Base-by-base conservation (phyloP, 768 basidiomycete genomes). In the Tulasnella sp. region DNA sequence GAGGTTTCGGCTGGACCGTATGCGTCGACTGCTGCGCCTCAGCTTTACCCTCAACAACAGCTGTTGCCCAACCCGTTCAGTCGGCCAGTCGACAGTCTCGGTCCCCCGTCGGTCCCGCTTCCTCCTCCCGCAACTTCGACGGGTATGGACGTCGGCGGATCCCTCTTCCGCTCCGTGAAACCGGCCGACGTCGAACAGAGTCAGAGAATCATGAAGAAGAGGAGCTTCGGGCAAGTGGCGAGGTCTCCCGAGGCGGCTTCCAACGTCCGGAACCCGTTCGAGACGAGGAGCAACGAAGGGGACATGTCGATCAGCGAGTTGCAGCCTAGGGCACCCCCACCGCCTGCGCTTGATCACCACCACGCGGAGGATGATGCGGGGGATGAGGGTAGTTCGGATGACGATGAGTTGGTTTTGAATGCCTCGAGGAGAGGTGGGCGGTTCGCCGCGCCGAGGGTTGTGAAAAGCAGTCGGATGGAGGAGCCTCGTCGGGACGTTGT, bases 181-280 rank as follows among this genome's bases (percentile, higher is more conserved):
- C 52, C 52, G 22, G 52, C 32, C 5, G 52, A 59, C 22, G 52
- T 11, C 52, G 52, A 59, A 11, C 64, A 41, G 32, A 41, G 17
- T 29, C 52, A 59, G 22, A 59, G 52, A 29, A 59, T 59, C 22
- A 59, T 59, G 52, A 59, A 59, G 62, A 72, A 72, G 59, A 5
- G 71, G 12, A 63, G 36, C 29, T 72, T 72, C 16, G 71, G 62
- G 22, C 71, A 72, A 37, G 71, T 72, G 16, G 69, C 69, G 69
- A 44, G 40, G 32, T 69, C 67, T 34, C 52, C 52, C 52, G 52
- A 59, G 52, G 52, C 26, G 11, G 14, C 47, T 17, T 29, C 39
- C 9, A n/a, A n/a, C 12, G n/a, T 32, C 3, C n/a, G 19, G n/a
- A 63, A 36, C 34, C 36, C 39, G 12, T 29, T 65, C 22, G 26